Evolutionary conservation across 2,329 filamentous ascomycete genomes (phyloP).

Genomic region (Purpureocillium lavendulum): DNA sequence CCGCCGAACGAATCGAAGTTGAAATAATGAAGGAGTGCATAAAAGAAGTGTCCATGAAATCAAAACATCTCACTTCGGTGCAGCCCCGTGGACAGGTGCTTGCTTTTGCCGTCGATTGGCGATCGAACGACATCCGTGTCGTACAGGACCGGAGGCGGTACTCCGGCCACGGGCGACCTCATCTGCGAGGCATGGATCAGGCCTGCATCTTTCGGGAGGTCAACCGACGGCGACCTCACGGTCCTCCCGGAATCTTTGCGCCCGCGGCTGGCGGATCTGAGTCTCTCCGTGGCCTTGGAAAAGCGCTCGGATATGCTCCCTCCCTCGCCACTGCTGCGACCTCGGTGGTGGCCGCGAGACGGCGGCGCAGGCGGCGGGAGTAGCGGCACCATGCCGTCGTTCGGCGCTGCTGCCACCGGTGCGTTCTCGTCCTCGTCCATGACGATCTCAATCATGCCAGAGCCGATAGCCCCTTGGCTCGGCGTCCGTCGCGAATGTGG

Average conservation of each 20-base stretch:
- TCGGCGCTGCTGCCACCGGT: constrained; percentile 22
- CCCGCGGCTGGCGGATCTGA: constrained; percentile 51
- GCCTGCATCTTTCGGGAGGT: constrained; percentile 34
- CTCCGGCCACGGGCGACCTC: constrained; percentile 16
- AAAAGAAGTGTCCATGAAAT: no score
- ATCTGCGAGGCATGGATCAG: constrained; percentile 18
- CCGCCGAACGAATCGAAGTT: no score
- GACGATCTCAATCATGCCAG: constrained; percentile 57
- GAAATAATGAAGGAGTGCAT: no score
- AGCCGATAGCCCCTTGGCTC: constrained; percentile 36
- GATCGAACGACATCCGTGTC: constrained; percentile 26
- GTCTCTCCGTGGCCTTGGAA: constrained; percentile 49
- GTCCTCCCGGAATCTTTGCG: constrained; percentile 30
- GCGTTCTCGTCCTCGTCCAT: constrained; percentile 49
- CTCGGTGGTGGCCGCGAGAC: constrained; percentile 42
- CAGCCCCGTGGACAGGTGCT: constrained; percentile 40
- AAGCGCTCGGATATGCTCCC: constrained; percentile 42
- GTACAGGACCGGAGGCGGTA: constrained; percentile 26
- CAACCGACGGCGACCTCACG: constrained; percentile 17
- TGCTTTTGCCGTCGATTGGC: constrained; percentile 22
- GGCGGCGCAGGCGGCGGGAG: constrained; percentile 36
- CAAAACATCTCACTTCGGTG: constrained; percentile 49
- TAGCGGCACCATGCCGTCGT: constrained; percentile 35
- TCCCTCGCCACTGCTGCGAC: constrained; percentile 45
- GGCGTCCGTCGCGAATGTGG: constrained; percentile 32